phyloP scores from a whole-genome alignment of 140 eudicot genomes.

The Anethum foeniculum region DNA sequence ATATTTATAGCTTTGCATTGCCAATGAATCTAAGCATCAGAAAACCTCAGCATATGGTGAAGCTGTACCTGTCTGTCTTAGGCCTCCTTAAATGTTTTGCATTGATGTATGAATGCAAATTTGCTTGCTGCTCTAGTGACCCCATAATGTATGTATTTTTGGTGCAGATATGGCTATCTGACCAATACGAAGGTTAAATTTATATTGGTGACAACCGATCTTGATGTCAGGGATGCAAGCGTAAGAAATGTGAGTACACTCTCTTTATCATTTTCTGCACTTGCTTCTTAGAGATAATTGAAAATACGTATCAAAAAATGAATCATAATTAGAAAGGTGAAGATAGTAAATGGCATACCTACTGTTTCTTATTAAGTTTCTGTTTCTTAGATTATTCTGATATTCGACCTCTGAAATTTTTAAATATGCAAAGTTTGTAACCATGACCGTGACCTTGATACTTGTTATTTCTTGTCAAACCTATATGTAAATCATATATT shows the following conservation, averaged over 20 bases:
- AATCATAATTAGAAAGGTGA: not conserved
- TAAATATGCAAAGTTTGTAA: not conserved
- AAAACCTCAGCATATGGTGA: not conserved
- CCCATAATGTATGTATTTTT: slow-evolving; percentile 17
- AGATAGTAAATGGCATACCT: not conserved
- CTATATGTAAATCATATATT: not conserved
- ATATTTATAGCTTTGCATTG: not conserved
- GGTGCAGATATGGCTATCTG: slow-evolving; percentile 84
- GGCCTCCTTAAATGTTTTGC: not conserved
- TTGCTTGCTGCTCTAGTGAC: not conserved
- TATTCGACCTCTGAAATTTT: not conserved
- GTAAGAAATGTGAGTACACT: slow-evolving; percentile 79
- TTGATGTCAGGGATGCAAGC: slow-evolving; percentile 87
- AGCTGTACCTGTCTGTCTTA: not conserved
- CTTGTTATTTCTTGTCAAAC: not conserved
- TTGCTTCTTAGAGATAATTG: not conserved
- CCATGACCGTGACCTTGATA: not conserved
- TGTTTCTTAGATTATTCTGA: not conserved
- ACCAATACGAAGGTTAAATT: slow-evolving; percentile 97
- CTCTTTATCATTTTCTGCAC: not conserved
- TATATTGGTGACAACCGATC: slow-evolving; percentile 91
- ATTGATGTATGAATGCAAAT: not conserved
- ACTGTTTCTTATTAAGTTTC: not conserved
- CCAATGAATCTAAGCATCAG: not conserved
- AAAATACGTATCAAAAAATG: not conserved